These are phyloP conservation scores for Corylus americana DNA, from an alignment of 306 rosid genomes.

Conservation along the genomic window DNA sequence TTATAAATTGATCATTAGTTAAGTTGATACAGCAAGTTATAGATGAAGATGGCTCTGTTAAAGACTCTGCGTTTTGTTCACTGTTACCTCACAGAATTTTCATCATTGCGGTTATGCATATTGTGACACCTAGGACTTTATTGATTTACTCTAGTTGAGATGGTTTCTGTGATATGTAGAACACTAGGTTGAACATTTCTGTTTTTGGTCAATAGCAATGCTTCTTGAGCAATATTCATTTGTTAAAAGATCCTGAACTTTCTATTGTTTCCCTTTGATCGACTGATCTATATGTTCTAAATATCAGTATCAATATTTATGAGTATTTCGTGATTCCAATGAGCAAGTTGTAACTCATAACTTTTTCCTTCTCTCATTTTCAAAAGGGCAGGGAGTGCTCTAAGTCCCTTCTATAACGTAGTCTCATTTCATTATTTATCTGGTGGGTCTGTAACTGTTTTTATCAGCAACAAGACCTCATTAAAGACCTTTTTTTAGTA, in stretches of 20 bases:
- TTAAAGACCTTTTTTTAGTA: neutral
- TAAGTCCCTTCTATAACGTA: neutral
- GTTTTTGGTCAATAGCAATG: neutral
- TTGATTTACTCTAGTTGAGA: too few relatives aligned
- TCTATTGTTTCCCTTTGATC: neutral
- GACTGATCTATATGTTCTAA: neutral
- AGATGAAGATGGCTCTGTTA: too few relatives aligned
- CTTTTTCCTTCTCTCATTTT: neutral
- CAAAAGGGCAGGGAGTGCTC: neutral
- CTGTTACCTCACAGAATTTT: too few relatives aligned
- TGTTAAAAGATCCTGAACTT: neutral
- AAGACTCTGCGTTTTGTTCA: too few relatives aligned
- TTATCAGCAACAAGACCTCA: neutral
- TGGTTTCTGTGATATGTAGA: too few relatives aligned
- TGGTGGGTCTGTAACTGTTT: neutral
- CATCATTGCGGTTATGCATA: too few relatives aligned
- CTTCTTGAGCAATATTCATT: neutral
- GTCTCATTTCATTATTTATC: neutral
- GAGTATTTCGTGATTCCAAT: neutral
- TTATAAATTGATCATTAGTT: too few relatives aligned
- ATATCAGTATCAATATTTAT: neutral
- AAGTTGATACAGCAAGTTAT: too few relatives aligned
- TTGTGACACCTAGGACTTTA: too few relatives aligned
- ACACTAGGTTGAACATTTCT: constrained; percentile 35
- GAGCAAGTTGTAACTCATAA: neutral